Percentiles rank a stretch among this genome's conserved stretches.
Evolutionary conservation across 805 yeast genomes (phyloP).

Genomic region (Saccharomycopsis javanensis): DNA sequence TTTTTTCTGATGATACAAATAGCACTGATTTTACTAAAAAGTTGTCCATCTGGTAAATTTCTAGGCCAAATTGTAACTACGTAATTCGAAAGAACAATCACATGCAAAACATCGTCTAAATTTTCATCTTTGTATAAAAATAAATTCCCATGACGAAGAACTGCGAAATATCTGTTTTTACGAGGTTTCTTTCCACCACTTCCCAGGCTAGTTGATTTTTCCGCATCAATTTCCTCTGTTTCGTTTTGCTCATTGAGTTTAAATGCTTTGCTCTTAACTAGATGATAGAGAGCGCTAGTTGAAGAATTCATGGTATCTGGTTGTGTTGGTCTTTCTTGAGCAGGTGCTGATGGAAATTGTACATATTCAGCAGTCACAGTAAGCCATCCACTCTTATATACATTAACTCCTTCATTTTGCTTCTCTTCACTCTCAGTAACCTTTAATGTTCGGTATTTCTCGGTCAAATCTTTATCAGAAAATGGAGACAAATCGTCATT

Average conservation of each 20-base stretch:
- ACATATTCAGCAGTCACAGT: slow-evolving; percentile 75
- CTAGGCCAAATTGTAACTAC: slow-evolving; percentile 84
- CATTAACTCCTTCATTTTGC: slow-evolving; percentile 49
- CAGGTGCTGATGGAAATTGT: slow-evolving; percentile 27
- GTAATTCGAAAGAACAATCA: slow-evolving; percentile 61
- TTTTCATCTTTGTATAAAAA: slow-evolving; percentile 71
- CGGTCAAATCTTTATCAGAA: slow-evolving; percentile 20
- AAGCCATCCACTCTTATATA: slow-evolving; percentile 67
- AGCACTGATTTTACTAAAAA: slow-evolving; percentile 73
- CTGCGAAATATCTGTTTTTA: slow-evolving; percentile 58
- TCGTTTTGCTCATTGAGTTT: not conserved
- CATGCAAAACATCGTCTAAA: slow-evolving; percentile 61
- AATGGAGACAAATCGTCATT: slow-evolving; percentile 14
- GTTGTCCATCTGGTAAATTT: slow-evolving; percentile 56
- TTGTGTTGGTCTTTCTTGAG: slow-evolving; percentile 21
- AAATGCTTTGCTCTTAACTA: slow-evolving; percentile 32
- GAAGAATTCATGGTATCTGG: slow-evolving; percentile 38
- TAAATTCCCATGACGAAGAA: slow-evolving; percentile 77
- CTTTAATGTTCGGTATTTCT: slow-evolving; percentile 34
- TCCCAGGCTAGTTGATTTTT: slow-evolving; percentile 14
- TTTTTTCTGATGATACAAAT: slow-evolving; percentile 56
- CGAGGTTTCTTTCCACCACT: slow-evolving; percentile 28
- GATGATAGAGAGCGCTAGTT: slow-evolving; percentile 49
- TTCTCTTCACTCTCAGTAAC: slow-evolving; percentile 60
- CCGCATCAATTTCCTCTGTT: slow-evolving; percentile 6